Base-by-base conservation (phyloP, 139 green algal genomes). In the Chlamydomonas incerta region DNA sequence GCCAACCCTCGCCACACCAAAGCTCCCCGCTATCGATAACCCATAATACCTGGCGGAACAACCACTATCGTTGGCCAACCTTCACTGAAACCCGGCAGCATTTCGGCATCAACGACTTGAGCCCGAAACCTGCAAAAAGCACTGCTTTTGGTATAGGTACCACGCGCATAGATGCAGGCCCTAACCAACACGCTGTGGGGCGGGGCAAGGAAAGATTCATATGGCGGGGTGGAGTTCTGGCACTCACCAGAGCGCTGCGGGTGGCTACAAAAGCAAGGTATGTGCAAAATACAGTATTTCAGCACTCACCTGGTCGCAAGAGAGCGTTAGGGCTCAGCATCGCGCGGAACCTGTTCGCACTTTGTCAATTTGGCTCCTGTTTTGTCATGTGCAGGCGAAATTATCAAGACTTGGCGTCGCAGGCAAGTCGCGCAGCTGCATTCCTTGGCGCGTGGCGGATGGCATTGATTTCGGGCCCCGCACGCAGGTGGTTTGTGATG, bases 221-320 rank as follows among this genome's bases (percentile, higher is more conserved):
- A 92, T 33, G 92, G 86, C 1, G 93, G 90, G n/a, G 92, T 98
- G 2, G 91, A 97, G 85, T 98, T 95, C 72, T 99, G 97, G 97
- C 90, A 97, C 83, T 90, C 86, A 17, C 93, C 95, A 17, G 97
- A 99, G 81, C 90, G 95, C 10, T 84, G 85, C 28, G 97, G 97
- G 0, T 99, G 97, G 97, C 90, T 99, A 0, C 95, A 95, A 88
- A 99, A 99, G 88, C 97, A 99, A 93, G 98, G 98, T 96, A 86
- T 84, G 87, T 11, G 29, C 41, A 15, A 29, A 31, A 26, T 20
- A 17, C 29, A 18, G 18, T 72, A 4, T 47, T 72, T 1, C 8
- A 17, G 34, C 20, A 24, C 60, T 34, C 15, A 23, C 31, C n/a
- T 10, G 47, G 9, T 66, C 6, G 17, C 50, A 8, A 3, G n/a